phyloP scores from a whole-genome alignment of 768 basidiomycete species.

The Tricholomella constricta region DNA sequence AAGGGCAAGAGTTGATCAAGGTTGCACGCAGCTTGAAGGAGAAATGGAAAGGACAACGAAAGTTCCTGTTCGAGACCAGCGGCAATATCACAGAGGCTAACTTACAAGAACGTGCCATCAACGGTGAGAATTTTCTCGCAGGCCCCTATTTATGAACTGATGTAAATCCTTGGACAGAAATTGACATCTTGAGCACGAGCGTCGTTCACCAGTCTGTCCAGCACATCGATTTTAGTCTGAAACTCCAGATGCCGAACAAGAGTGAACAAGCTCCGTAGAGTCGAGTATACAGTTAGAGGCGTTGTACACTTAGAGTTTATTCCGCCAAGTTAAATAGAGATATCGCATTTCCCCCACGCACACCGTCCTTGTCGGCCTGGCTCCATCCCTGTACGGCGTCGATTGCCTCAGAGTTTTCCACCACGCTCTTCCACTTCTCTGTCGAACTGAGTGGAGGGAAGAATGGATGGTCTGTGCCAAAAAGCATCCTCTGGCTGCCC shows the following conservation, averaged over 20 bases:
- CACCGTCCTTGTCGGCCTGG: slow-evolving; percentile 59
- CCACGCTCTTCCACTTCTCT: slow-evolving; percentile 82
- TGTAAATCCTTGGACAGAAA: slow-evolving; percentile 51
- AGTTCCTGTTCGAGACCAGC: slow-evolving; percentile 91
- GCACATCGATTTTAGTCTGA: slow-evolving; percentile 96
- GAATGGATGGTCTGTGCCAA: slow-evolving; percentile 90
- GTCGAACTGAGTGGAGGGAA: slow-evolving; percentile 75
- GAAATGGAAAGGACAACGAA: slow-evolving; percentile 78
- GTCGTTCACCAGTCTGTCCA: slow-evolving; percentile 89
- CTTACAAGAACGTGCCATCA: slow-evolving; percentile 75
- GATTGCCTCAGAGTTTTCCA: slow-evolving; percentile 84
- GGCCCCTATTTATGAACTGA: background rate
- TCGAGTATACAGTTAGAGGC: background rate
- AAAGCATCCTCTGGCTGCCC: slow-evolving; percentile 67
- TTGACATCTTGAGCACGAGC: slow-evolving; percentile 94
- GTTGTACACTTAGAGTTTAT: slow-evolving; percentile 16
- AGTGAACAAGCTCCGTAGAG: slow-evolving; percentile 4
- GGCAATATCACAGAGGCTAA: slow-evolving; percentile 94
- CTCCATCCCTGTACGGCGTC: slow-evolving; percentile 63
- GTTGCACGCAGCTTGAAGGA: slow-evolving; percentile 74
- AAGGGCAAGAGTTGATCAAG: slow-evolving; percentile 67
- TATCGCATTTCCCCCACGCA: slow-evolving; percentile 74
- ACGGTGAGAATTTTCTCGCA: slow-evolving; percentile 53
- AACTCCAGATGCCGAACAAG: slow-evolving; percentile 71
- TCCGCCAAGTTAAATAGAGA: slow-evolving; percentile 58